phyloP scores from a whole-genome alignment of 2,329 filamentous ascomycete genomes.

The Sporothrix inflata region DNA sequence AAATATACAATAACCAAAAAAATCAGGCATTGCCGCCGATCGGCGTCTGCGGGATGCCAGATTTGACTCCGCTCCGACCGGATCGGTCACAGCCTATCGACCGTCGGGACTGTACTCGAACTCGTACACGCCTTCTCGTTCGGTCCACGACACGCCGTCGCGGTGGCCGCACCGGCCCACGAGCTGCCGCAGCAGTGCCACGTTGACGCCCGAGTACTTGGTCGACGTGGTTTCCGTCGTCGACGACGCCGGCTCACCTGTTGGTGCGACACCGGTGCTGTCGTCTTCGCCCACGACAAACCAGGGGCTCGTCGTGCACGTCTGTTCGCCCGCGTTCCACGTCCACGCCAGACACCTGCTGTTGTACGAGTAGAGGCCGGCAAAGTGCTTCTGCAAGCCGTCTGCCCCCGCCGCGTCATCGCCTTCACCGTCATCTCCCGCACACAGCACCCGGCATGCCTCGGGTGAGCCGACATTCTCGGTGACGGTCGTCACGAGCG shows the following conservation, averaged over 20 bases:
- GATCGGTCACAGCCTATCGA: not conserved
- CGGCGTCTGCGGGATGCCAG: not conserved
- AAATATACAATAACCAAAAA: not conserved
- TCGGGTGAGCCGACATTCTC: slow-evolving; percentile 45
- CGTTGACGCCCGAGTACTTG: slow-evolving; percentile 47
- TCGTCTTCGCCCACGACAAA: slow-evolving; percentile 49
- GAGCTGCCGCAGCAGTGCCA: slow-evolving; percentile 31
- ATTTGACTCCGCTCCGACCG: not conserved
- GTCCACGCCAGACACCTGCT: slow-evolving; percentile 55
- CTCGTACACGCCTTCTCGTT: slow-evolving; percentile 21
- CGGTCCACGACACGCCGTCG: slow-evolving; percentile 25
- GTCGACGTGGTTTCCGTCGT: slow-evolving; percentile 32
- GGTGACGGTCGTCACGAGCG: slow-evolving; percentile 33
- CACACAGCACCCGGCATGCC: slow-evolving; percentile 50
- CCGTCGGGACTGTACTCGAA: slow-evolving; percentile 20
- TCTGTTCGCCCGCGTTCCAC: slow-evolving; percentile 46
- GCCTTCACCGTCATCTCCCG: slow-evolving; percentile 36
- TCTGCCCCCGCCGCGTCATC: not conserved
- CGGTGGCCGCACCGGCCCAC: slow-evolving; percentile 25
- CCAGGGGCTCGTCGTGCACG: slow-evolving; percentile 55
- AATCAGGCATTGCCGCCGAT: not conserved
- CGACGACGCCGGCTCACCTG: not conserved
- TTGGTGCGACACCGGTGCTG: not conserved
- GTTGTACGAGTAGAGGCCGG: slow-evolving; percentile 3
- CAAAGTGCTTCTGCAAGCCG: not conserved